Evolutionary conservation across 768 basidiomycete species (phyloP), one percentile per base, ranked within the genome.

Genomic region (Neoboletus magnificus): DNA sequence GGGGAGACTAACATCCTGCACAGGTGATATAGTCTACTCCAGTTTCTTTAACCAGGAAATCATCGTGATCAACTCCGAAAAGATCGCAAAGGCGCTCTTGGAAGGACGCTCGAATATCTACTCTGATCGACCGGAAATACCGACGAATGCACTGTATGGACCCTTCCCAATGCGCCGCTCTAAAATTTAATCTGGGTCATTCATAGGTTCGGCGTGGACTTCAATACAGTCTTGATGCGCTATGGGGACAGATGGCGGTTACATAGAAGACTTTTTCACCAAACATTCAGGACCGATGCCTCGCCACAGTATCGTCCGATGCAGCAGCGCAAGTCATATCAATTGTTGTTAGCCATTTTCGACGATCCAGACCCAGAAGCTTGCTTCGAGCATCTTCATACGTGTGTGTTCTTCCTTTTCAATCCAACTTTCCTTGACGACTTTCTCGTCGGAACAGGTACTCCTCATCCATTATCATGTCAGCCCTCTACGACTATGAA

Each of bases 221-320:
- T 73, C 55, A 67, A 70, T 45, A 64, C 68, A 1, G 67, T 61
- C 13, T 46, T 74, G 13, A 66, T 73, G 62, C 62, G 43, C n/a
- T 76, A 77, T 54, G 75, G 74, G 11, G 62, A 67, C 16, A 63
- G 63, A 49, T 77, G 75, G 77, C 68, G 73, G 15, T 41, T 46
- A 25, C 71, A 75, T 36, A 60, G 75, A 54, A 64, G 69, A 35
- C 54, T 74, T 5, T 69, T 70, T 35, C 75, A 77, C 40, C 71
- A 77, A 39, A 62, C 65, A 25, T 74, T 76, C 62, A 61, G 62
- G 32, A 62, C 62, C 10, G 63, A 68, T 29, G 62, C 62, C 2
- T 45, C 61, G 9, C 29, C 56, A 16, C 52, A 53, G 9, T 77
- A 71, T 50, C 63, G 59, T 41, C 66, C 69, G 3, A 64, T 74